Conservation (phyloP, 2,329 filamentous ascomycete genomes). For the Pseudocercospora fuligena region DNA sequence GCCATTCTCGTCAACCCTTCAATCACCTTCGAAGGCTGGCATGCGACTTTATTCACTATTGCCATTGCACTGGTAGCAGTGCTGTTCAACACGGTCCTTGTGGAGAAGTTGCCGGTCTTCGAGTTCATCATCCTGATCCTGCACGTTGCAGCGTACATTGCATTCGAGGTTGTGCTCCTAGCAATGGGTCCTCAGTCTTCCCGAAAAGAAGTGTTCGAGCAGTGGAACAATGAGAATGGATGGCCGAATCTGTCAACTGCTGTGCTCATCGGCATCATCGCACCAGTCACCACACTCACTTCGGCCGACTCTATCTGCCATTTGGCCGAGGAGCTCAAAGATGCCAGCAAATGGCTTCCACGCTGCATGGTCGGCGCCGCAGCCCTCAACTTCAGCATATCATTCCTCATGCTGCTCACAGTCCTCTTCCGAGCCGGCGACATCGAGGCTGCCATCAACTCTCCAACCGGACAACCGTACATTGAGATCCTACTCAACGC, state of each 20-base stretch:
- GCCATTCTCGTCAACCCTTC: constrained; percentile 48
- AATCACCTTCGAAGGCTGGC: constrained; percentile 49
- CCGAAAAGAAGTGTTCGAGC: constrained; percentile 20
- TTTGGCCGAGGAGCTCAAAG: constrained; percentile 36
- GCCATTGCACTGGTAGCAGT: constrained; percentile 27
- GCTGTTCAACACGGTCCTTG: constrained; percentile 33
- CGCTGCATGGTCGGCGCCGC: constrained; percentile 32
- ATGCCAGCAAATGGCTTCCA: constrained; percentile 32
- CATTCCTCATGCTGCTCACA: constrained; percentile 17
- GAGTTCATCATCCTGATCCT: constrained; percentile 35
- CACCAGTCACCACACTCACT: constrained; percentile 23
- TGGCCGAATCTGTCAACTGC: constrained; percentile 25
- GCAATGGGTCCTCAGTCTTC: constrained; percentile 27
- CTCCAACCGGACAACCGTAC: constrained; percentile 1
- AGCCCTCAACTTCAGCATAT: constrained; percentile 27
- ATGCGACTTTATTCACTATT: constrained; percentile 48
- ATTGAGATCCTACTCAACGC: constrained; percentile 16
- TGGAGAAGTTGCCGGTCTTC: constrained; percentile 31
- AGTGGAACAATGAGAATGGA: constrained; percentile 25
- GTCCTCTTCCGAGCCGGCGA: constrained; percentile 14
- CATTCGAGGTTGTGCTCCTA: constrained; percentile 30
- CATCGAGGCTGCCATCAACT: constrained; percentile 8
- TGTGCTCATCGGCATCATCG: constrained; percentile 28
- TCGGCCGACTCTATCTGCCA: constrained; percentile 24
- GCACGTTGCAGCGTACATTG: constrained; percentile 39